Evolutionary conservation across 2,329 filamentous ascomycete species (phyloP), one percentile per base, ranked within the genome.

Genomic region (Sporothrix inflata): DNA sequence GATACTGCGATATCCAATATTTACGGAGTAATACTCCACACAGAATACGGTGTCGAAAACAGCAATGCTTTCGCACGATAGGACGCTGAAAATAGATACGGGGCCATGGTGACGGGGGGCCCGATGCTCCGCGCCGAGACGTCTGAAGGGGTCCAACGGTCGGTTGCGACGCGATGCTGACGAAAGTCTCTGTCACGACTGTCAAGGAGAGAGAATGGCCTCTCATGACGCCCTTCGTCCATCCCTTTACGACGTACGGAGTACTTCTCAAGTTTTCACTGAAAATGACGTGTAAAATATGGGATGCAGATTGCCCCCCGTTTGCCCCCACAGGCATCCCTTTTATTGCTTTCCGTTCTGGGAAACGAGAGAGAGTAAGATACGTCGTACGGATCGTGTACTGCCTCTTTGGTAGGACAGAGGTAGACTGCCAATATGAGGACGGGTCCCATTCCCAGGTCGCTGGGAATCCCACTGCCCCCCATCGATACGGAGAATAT

Each of bases 341-440:
- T 42, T 57, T 63, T 63, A 42, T 63, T 63, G 57, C n/a, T 63
- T 63, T 11, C 57, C 57, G 1, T 40, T 40, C 57, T 63, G 57
- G 57, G 53, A 57, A 63, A 42, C 12, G 57, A 57, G 49, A 57
- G 30, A 38, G 19, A 63, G n/a, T 19, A 34, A 30, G 14, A 53
- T 7, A n/a, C 14, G 34, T 63, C 57, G 34, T 42, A 42, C 19
- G 34, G 14, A n/a, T 57, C 14, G 16, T 34, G 53, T 27, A 57
- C 16, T 30, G 27, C 55, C 34, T 57, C n/a, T 34, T 34, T 34
- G 30, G 30, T 34, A 34, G 30, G 30, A 34, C 30, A 34, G 30
- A 34, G n/a, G 55, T 40, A 7, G 30, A 40, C 57, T 16, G 38
- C 34, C 21, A 21, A 61, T 21, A 40, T 21, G 57, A 61, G 34